Evolutionary conservation across 2,329 filamentous ascomycete genomes (phyloP).

Genomic region (Ophiostoma pallidulum): DNA sequence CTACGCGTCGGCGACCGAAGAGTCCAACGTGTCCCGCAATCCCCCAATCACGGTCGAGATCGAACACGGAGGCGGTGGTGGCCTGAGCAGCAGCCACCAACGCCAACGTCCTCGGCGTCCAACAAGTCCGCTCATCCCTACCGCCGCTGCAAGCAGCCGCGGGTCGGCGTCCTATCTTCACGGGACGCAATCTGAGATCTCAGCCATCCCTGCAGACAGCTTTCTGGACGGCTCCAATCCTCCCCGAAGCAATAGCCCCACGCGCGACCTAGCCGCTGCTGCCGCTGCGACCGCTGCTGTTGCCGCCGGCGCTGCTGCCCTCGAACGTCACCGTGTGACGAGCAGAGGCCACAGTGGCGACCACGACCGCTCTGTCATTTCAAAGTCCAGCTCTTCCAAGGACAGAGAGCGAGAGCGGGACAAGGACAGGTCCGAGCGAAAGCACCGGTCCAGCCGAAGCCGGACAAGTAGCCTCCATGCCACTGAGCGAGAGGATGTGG

Average conservation of each 20-base stretch:
- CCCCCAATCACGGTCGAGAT: constrained; percentile 92
- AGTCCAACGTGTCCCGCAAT: constrained; percentile 64
- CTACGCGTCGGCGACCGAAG: constrained; percentile 68
- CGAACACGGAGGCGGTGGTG: constrained; percentile 39
- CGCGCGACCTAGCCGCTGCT: constrained; percentile 30
- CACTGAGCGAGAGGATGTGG: constrained; percentile 39
- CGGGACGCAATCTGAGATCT: constrained; percentile 72
- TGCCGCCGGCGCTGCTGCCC: constrained; percentile 32
- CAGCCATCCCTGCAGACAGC: constrained; percentile 57
- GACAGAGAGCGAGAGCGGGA: constrained; percentile 19
- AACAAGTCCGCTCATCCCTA: constrained; percentile 59
- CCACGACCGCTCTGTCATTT: constrained; percentile 30
- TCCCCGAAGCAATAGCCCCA: constrained; percentile 34
- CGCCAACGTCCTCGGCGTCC: constrained; percentile 42
- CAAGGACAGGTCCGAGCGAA: constrained; percentile 36
- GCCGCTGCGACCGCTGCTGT: constrained; percentile 30
- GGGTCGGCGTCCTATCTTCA: constrained; percentile 52
- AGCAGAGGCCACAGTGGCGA: constrained; percentile 29
- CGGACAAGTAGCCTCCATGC: constrained; percentile 36
- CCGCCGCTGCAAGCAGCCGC: constrained; percentile 46
- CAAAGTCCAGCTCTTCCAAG: constrained; percentile 17
- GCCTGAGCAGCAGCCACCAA: constrained; percentile 20
- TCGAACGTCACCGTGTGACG: constrained; percentile 25
- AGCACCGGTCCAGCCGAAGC: constrained; percentile 38
- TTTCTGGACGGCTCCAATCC: constrained; percentile 51